Conservation (phyloP, 2,329 filamentous ascomycete species). For the Beauveria asiatica region DNA sequence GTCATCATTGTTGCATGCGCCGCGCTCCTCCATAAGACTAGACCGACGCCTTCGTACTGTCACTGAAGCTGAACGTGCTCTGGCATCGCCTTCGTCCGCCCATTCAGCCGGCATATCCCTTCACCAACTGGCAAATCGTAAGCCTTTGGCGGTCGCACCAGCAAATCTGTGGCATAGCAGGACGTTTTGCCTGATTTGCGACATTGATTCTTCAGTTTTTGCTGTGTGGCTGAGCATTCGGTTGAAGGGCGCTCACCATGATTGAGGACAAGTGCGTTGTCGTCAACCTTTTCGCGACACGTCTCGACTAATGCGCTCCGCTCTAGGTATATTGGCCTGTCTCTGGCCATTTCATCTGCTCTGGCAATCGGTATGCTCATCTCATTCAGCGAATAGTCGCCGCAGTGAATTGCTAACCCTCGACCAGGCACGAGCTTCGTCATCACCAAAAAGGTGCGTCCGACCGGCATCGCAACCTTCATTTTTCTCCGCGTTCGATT, state of each 20-base stretch:
- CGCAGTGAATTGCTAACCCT: conserved; percentile 9
- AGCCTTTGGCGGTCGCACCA: neutral
- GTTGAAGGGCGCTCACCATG: neutral
- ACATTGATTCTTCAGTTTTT: neutral
- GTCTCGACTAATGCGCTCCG: neutral
- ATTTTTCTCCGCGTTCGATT: neutral
- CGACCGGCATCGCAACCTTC: neutral
- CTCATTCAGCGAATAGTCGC: neutral
- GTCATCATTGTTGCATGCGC: neutral
- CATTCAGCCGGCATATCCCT: neutral
- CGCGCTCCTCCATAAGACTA: neutral
- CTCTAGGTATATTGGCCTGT: conserved; percentile 8
- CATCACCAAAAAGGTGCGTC: conserved; percentile 87
- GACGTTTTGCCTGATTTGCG: conserved; percentile 1
- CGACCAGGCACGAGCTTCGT: conserved; percentile 83
- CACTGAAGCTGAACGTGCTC: neutral
- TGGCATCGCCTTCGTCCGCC: neutral
- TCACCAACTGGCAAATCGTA: neutral
- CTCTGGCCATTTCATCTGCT: conserved; percentile 9
- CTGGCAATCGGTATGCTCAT: conserved; percentile 7
- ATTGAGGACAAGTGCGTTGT: conserved; percentile 9
- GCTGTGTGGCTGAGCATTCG: neutral
- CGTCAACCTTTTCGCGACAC: neutral
- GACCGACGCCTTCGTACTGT: neutral
- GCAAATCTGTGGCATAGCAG: neutral